Base-by-base conservation (phyloP, 441 rosid species). In the Gossypium schwendimanii region DNA sequence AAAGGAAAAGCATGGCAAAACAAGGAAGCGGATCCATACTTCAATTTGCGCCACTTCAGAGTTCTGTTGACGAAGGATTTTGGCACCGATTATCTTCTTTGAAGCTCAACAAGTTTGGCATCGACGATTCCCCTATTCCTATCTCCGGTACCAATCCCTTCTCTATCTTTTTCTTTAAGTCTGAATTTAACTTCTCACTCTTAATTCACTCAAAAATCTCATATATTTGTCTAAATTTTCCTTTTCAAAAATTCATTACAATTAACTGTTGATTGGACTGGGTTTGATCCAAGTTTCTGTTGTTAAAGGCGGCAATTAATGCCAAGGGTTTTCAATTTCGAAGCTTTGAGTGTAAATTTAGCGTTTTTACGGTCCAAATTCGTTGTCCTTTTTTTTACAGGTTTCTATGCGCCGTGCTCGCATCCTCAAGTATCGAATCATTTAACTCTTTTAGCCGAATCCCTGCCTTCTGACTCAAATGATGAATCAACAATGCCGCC, bases 321-420 rank as follows among this genome's bases (percentile, higher is more conserved):
- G 69, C 54, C 45, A 21, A 64, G 14, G 33, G 3, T 44, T 44
- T 21, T 64, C 8, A 64, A 44, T 64, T 64, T 44, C 33, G 52
- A 41, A 41, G 11, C 10, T 21, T 69, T 15, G 26, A 55, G 23
- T 26, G 54, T 15, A 15, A 41, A 45, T 24, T 71, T 58, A 57
- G 74, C 26, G 3, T 15, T 59, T 54, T 41, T 57, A 70, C 53
- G 9, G 28, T 45, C 45, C 73, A 63, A 72, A 52, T 21, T 17
- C 3, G 57, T 8, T 69, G 45, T 31, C 24, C 3, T 71, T 53
- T 57, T 55, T 12, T 12, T 18, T 11, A 21, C 84, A 94, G 98
- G 97, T 79, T 94, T 88, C 82, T 89, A 74, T 76, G 97, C 93
- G 9, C 97, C 97, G n/a, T 91, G 97, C 77, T 85, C 97, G n/a